Evolutionary conservation across 2,329 filamentous ascomycete species (phyloP), one percentile per base, ranked within the genome.

Genomic region (Talaromyces albobiverticillius): DNA sequence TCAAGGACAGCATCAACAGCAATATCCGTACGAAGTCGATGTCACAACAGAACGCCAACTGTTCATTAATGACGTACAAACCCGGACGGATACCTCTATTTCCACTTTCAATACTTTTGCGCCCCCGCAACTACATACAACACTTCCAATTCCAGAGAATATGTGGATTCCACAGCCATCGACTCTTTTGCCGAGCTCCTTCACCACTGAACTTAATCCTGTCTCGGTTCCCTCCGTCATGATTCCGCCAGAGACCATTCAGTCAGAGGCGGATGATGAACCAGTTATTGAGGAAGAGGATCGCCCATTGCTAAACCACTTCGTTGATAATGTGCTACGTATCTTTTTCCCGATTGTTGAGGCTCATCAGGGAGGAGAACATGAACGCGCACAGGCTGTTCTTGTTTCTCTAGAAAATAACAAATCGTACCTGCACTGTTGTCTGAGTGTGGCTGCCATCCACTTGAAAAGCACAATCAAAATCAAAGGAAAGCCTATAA

Each of bases 41-140:
- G 88, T 97, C 77, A 95, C 93, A 81, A 96, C 92, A 1, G 93
- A 96, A 76, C 83, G 90, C 60, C 90, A 96, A 63, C 91, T 95
- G 79, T 96, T 89, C 71, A 86, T 96, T 72, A 90, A 96, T 65
- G 89, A 96, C 68, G 82, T 96, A 53, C 90, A 90, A 4, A 88
- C 91, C 13, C 79, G 93, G 57, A 81, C 85, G 61, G 92, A 96
- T 73, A 95, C 91, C 11, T 90, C 90, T 29, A 86, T 91, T 34
- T 95, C 92, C 0, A 95, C 91, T 22, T 96, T 95, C 74, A 95
- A 87, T 81, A 92, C 90, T n/a, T 94, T 86, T 70, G 87, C 90
- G 20, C 90, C 90, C 14, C 88, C 89, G 26, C 84, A 87, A 22
- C 77, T 85, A 1, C 85, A 88, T 56, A 81, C 83, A 22, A 78